Evolutionary conservation across 1,284 basidiomycete genomes (phyloP), one percentile per base, ranked within the genome.

Genomic region (Trametes versicolor): DNA sequence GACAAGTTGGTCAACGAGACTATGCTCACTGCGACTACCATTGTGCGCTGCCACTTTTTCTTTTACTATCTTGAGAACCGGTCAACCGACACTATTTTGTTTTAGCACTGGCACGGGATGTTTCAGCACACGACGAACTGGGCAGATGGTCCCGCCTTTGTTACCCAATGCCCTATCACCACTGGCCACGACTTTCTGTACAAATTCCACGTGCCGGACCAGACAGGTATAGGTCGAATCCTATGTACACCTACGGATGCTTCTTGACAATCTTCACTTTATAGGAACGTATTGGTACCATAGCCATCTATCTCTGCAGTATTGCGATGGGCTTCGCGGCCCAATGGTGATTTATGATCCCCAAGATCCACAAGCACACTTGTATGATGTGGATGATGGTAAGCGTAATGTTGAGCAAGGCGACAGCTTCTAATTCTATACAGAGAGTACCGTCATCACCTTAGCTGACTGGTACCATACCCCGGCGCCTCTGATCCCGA

Each of bases 101-200:
- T n/a, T 68, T 75, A 78, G 77, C 78, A 80, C 56, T 79, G 79
- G 78, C 76, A 77, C 36, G 76, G 76, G 6, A 21, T 79, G 10
- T 73, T 72, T 39, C 78, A 71, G 73, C 72, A 60, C 59, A 65
- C 63, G 61, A 74, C 76, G 0, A 73, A 67, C 19, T 74, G 71
- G 64, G 75, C 73, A 74, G 70, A 71, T 43, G 70, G 70, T 3
- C 48, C 58, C 6, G 66, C 68, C 1, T 65, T 70, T 43, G 66
- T 84, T 21, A 81, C 75, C 27, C 83, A 85, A 64, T 87, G 87
- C 66, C 83, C 84, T 1, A 85, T 87, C 62, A 77, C 79, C 5
- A 76, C 83, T 0, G 76, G 78, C 0, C 65, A 75, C 6, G 76
- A 76, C 9, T 87, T 84, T 76, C 77, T 79, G 15, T 87, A 80